A percentile compares a stretch with the other conserved stretches of the same genome.
phyloP scores from a whole-genome alignment of 2,329 filamentous ascomycete genomes.

The Clonostachys sp. region DNA sequence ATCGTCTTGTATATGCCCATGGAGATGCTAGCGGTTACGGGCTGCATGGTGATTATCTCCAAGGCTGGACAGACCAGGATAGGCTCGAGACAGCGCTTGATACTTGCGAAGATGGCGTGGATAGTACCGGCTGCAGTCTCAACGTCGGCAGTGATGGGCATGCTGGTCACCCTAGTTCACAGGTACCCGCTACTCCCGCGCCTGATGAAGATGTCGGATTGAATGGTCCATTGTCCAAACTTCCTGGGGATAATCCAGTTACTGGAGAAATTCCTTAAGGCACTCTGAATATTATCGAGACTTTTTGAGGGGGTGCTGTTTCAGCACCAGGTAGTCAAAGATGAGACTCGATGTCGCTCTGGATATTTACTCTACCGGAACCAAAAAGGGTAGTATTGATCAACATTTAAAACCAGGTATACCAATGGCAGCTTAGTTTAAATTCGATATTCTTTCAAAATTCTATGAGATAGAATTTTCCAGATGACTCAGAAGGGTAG shows the following conservation, averaged over 20 bases:
- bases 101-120: slow-evolving; percentile 17
- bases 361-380: no score
- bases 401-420: no score
- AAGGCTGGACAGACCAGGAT: slow-evolving; percentile 19
- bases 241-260: slow-evolving; percentile 19
- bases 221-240: slow-evolving; percentile 10
- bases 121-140: slow-evolving; percentile 13
- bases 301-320: no score
- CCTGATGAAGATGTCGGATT: slow-evolving; percentile 16
- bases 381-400: no score
- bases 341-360: no score
- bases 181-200: slow-evolving; percentile 9
- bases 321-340: no score
- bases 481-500: no score
- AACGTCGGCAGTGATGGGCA: slow-evolving; percentile 13
- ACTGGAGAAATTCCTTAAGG: background rate
- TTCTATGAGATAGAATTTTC: no score
- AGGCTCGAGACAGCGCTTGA: slow-evolving; percentile 14
- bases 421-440: no score
- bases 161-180: slow-evolving; percentile 9
- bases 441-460: no score
- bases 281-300: no score
- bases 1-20: slow-evolving; percentile 15
- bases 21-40: slow-evolving; percentile 19
- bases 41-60: slow-evolving; percentile 16